Evolutionary conservation across 1,284 basidiomycete genomes (phyloP), one percentile per base, ranked within the genome.

Genomic region (Cutaneotrichosporon curvatum): DNA sequence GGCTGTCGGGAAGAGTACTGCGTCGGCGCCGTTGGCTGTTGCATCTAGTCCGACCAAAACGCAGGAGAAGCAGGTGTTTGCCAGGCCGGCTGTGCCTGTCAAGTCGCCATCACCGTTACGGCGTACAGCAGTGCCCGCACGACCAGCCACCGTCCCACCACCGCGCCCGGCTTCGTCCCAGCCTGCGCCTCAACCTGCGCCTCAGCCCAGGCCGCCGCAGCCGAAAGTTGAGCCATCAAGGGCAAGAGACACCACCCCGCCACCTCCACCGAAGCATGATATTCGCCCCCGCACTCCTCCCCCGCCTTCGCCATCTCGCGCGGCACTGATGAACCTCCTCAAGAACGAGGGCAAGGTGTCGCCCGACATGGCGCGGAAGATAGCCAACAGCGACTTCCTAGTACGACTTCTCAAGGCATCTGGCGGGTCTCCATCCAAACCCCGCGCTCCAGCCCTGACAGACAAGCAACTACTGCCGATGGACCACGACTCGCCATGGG

Each of bases 331-430:
- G 21, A 60, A 59, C 10, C 50, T 70, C 4, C 54, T 70, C 25
- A 57, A 60, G 18, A 49, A 53, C 4, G 65, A 70, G 40, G 64
- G 60, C 8, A 62, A 60, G 28, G 60, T 70, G 56, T 67, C 64
- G 1, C 67, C 67, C 6, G 57, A 62, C 16, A 51, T 68, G 18
- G 67, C 63, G 4, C 48, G 53, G 37, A 59, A 63, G 38, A 47
- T 70, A 19, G 58, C 59, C 16, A 54, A 56, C n/a, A 67, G 68
- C 51, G 60, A 61, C 8, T 59, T 59, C 14, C 51, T 70, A 8
- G 45, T 62, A 12, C 51, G 58, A 11, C 48, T 70, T n/a, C 51
- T 70, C 40, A 67, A 67, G 51, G 54, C 62, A 2, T 14, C 32
- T 9, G 16, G n/a, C 6, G 32, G 32, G 14, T 15, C 32, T 5